These are phyloP conservation scores for Arthrobotrys iridis DNA, from an alignment of 2,329 filamentous ascomycete genomes.

Conservation along the genomic window DNA sequence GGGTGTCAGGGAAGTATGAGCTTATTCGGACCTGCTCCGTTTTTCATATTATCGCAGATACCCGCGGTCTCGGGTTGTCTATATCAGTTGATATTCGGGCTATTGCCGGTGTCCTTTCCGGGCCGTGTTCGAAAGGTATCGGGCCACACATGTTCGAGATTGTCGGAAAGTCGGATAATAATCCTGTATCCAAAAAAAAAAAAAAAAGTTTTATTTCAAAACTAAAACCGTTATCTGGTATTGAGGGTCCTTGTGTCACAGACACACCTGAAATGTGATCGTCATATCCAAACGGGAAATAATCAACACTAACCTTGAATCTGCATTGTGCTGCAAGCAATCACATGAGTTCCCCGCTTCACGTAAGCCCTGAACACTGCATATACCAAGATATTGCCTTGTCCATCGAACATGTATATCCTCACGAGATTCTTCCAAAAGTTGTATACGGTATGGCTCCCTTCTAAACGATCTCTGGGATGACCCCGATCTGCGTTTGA, in stretches of 20 bases:
- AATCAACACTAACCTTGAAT: background rate
- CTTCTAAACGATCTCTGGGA: constrained; percentile 34
- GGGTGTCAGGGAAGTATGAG: constrained; percentile 17
- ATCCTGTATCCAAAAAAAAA: background rate
- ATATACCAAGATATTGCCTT: constrained; percentile 11
- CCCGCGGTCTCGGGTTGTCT: constrained; percentile 9
- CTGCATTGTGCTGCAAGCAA: constrained; percentile 33
- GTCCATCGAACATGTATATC: constrained; percentile 20
- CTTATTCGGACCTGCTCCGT: constrained; percentile 39
- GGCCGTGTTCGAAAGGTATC: constrained; percentile 5
- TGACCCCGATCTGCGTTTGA: constrained; percentile 33
- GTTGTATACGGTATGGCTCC: constrained; percentile 24
- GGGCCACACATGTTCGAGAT: constrained; percentile 2
- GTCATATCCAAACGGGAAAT: background rate
- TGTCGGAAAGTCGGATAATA: constrained; percentile 2
- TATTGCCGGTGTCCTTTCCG: constrained; percentile 19
- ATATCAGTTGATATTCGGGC: constrained; percentile 36
- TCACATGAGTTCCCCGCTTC: constrained; percentile 40
- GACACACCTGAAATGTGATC: background rate
- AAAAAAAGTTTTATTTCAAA: constrained; percentile 8
- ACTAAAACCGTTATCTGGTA: too few species aligned
- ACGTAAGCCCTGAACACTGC: constrained; percentile 28
- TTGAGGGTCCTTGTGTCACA: constrained; percentile 8
- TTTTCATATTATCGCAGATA: constrained; percentile 3
- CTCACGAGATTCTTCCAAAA: background rate